phyloP scores from a whole-genome alignment of 2,329 filamentous ascomycete genomes.

The Trichoderma gracile region DNA sequence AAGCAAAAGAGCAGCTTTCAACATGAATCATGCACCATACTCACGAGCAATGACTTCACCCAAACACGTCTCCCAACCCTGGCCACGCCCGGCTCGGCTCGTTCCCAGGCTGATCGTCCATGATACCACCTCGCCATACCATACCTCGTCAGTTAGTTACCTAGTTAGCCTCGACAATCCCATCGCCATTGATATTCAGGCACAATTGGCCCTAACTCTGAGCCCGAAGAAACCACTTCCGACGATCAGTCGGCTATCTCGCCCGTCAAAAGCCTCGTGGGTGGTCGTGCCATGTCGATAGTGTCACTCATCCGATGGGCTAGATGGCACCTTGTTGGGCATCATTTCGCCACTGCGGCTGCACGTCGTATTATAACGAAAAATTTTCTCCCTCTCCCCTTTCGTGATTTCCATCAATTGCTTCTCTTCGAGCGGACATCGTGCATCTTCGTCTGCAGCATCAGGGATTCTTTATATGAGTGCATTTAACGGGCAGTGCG shows the following conservation, averaged over 20 bases:
- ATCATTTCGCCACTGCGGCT: background rate
- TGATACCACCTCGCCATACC: background rate
- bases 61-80: no score
- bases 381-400: background rate
- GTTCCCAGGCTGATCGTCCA: conserved; percentile 19
- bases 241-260: conserved; percentile 8
- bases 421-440: no score
- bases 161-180: background rate
- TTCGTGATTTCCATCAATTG: background rate
- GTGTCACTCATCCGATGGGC: conserved; percentile 1
- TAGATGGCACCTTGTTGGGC: background rate
- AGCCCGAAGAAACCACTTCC: background rate
- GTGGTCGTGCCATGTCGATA: no score
- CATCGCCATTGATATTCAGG: conserved; percentile 17
- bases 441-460: no score
- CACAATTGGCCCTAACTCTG: background rate
- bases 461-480: no score
- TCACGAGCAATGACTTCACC: background rate
- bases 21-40: background rate
- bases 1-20: no score
- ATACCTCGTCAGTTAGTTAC: background rate
- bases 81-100: conserved; percentile 11
- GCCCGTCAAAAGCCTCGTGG: background rate
- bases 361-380: background rate
- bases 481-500: no score